These are phyloP conservation scores for Paraconiothyrium sp. DNA, from an alignment of 2,329 filamentous ascomycete genomes.

Conservation along the genomic window DNA sequence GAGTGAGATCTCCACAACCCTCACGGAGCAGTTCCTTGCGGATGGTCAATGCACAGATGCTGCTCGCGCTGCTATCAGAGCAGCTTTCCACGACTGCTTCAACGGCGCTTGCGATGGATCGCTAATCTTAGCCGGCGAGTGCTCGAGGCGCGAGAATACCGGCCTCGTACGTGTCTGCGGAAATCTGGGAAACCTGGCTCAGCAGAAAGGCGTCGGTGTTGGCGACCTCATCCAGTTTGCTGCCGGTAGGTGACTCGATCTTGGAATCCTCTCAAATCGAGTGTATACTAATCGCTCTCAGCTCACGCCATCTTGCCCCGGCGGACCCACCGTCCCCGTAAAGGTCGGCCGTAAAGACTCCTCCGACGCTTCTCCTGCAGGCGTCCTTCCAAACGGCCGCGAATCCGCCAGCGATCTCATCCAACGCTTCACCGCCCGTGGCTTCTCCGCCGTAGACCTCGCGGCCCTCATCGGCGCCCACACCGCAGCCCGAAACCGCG, in stretches of 20 bases:
- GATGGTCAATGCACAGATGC: conserved; percentile 49
- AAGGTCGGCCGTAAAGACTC: conserved; percentile 48
- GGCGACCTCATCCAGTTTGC: conserved; percentile 51
- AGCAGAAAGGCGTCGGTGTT: conserved; percentile 49
- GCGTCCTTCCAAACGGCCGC: conserved; percentile 35
- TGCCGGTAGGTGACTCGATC: conserved; percentile 27
- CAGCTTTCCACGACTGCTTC: conserved; percentile 50
- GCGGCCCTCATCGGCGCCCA: conserved; percentile 52
- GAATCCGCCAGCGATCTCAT: conserved; percentile 32
- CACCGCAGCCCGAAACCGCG: conserved; percentile 43
- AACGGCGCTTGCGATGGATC: conserved; percentile 49
- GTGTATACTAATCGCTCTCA: conserved; percentile 13
- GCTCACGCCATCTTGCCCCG: conserved; percentile 48
- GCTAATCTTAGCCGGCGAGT: conserved; percentile 48
- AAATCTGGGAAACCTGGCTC: conserved; percentile 52
- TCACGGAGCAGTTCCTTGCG: conserved; percentile 44
- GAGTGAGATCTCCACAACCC: conserved; percentile 42
- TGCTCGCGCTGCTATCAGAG: conserved; percentile 47
- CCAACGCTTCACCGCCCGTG: conserved; percentile 47
- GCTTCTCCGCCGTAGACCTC: conserved; percentile 49
- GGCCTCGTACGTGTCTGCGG: conserved; percentile 56
- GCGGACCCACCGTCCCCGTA: conserved; percentile 44
- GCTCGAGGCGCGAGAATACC: conserved; percentile 50
- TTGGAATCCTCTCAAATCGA: neutral
- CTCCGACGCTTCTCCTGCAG: conserved; percentile 28